Evolutionary conservation across 495 filamentous ascomycete species (phyloP).

Genomic region (Halenospora varia): DNA sequence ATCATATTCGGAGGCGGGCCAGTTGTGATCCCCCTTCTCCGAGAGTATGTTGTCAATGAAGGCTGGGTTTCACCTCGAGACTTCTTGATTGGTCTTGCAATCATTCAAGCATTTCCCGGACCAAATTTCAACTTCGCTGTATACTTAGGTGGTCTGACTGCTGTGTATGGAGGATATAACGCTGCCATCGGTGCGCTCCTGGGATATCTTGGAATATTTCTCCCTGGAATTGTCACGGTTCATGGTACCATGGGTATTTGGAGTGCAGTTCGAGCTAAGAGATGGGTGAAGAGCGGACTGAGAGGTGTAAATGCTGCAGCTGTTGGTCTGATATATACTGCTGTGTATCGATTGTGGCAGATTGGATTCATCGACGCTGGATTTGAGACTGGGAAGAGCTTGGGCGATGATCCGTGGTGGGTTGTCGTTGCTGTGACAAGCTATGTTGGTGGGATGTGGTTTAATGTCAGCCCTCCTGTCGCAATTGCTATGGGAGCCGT

Average conservation of each 20-base stretch:
- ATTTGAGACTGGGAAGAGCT: slow-evolving; percentile 50
- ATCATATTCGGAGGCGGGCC: slow-evolving; percentile 87
- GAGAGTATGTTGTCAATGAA: slow-evolving; percentile 73
- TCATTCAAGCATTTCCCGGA: slow-evolving; percentile 80
- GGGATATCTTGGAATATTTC: slow-evolving; percentile 68
- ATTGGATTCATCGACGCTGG: slow-evolving; percentile 63
- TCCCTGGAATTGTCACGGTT: slow-evolving; percentile 62
- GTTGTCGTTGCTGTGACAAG: slow-evolving; percentile 60
- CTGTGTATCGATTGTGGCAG: slow-evolving; percentile 80
- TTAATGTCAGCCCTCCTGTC: slow-evolving; percentile 52
- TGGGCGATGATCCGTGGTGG: slow-evolving; percentile 73
- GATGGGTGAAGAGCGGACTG: slow-evolving; percentile 53
- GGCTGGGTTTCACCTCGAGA: slow-evolving; percentile 77
- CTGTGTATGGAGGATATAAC: slow-evolving; percentile 35
- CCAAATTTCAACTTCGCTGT: slow-evolving; percentile 90
- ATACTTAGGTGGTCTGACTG: slow-evolving; percentile 63
- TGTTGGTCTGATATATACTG: slow-evolving; percentile 76
- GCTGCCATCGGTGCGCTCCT: slow-evolving; percentile 56
- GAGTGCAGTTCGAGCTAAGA: slow-evolving; percentile 50
- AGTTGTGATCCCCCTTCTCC: slow-evolving; percentile 77
- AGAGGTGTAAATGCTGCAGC: slow-evolving; percentile 73
- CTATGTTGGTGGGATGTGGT: slow-evolving; percentile 62
- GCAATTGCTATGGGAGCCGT: slow-evolving; percentile 64
- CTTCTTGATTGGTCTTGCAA: slow-evolving; percentile 77
- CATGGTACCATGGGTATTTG: slow-evolving; percentile 70